Evolutionary conservation across 768 basidiomycete species (phyloP), one percentile per base, ranked within the genome.

Genomic region (Myochromella boudieri): DNA sequence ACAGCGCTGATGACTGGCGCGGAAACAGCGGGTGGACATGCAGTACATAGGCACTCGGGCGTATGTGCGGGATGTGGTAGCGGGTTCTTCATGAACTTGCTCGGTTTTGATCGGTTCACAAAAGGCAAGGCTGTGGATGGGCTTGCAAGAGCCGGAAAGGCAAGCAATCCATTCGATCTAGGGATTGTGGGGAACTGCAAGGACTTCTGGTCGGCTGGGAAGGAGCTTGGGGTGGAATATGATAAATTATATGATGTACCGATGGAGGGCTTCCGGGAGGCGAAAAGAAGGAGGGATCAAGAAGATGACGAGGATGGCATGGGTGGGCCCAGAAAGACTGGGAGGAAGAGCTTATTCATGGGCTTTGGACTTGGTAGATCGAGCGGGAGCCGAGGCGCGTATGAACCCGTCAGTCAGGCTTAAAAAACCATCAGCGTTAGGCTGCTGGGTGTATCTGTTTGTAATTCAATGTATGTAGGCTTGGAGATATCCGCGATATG

Each of bases 71-170:
- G 72, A 14, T 74, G 74, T 64, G 69, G 75, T 34, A 68, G 80
- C 58, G 76, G 77, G 4, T 93, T 95, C 78, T 63, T 97, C 34
- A 84, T 97, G 77, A 87, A 89, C 65, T 73, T 98, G 3, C 81
- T 97, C 25, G 97, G 97, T 0, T 77, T 99, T 38, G 97, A 99
- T 68, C 72, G 93, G 41, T 97, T 97, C 68, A 97, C 95, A 29
- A 85, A 86, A 44, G 93, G 93, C 18, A 85, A 84, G 53, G 94
- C 93, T 0, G 87, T 87, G 6, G 84, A 90, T 55, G 94, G 95
- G 18, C 83, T 98, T 45, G 80, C 84, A 38, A 74, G 84, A 20
- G 85, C 90, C 1, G 73, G 81, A 5, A 84, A 79, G 46, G 85
- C 88, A 28, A 76, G 80, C 42, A 98, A 98, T 67, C 97, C 95